phyloP scores from a whole-genome alignment of 2,329 filamentous ascomycete genomes.

The Chrysoporthe deuterocubensis region DNA sequence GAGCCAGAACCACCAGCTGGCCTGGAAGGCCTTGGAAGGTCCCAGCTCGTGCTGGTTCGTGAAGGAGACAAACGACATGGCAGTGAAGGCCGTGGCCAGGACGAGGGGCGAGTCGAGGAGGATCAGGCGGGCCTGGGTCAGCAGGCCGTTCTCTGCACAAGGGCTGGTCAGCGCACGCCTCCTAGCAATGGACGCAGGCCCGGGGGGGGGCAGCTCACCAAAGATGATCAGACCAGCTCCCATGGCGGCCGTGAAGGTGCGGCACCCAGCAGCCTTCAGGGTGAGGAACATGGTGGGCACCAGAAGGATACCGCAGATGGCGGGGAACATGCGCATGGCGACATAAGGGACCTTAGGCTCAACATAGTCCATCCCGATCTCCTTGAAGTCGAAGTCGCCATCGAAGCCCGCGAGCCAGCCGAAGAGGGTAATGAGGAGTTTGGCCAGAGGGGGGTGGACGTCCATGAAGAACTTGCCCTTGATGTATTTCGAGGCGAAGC shows the following conservation, averaged over 20 bases:
- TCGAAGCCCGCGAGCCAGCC: slow-evolving; percentile 95
- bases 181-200: not conserved
- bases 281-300: slow-evolving; percentile 95
- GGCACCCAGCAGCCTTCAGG: slow-evolving; percentile 87
- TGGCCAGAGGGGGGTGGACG: slow-evolving; percentile 96
- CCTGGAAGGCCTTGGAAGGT: slow-evolving; percentile 82
- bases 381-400: slow-evolving; percentile 97
- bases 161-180: slow-evolving; percentile 36
- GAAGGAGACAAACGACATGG: slow-evolving; percentile 88
- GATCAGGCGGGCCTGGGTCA: slow-evolving; percentile 94
- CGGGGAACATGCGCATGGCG: slow-evolving; percentile 92
- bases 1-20: slow-evolving; percentile 98
- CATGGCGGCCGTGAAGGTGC: slow-evolving; percentile 80
- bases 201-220: slow-evolving; percentile 58
- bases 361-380: slow-evolving; percentile 98
- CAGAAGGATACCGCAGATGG: slow-evolving; percentile 83
- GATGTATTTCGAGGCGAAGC: slow-evolving; percentile 98
- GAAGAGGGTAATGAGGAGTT: slow-evolving; percentile 92
- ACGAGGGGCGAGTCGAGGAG: slow-evolving; percentile 94
- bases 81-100: slow-evolving; percentile 90
- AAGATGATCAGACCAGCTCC: slow-evolving; percentile 90
- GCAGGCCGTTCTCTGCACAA: slow-evolving; percentile 81
- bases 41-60: slow-evolving; percentile 96
- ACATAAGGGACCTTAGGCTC: slow-evolving; percentile 96
- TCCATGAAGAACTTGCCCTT: slow-evolving; percentile 99